phyloP scores from a whole-genome alignment of 202 grass and related monocot species.

The Elaeis oleifera region DNA sequence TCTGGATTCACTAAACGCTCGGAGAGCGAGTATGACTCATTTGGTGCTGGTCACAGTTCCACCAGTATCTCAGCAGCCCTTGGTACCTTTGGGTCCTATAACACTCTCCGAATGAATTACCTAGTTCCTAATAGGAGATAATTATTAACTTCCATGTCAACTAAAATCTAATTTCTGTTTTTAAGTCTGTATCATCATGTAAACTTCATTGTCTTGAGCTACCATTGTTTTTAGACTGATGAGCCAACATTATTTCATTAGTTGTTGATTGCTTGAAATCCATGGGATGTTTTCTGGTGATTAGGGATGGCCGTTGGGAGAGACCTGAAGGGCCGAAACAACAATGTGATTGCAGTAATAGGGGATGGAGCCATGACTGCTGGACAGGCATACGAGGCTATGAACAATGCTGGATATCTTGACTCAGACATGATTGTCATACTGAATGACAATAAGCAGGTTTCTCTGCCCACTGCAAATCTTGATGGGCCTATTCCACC shows the following conservation, averaged over 20 bases:
- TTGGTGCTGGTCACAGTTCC: constrained; percentile 93
- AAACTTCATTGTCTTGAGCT: too few relatives aligned
- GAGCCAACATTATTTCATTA: too few relatives aligned
- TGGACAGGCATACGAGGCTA: constrained; percentile 87
- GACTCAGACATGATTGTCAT: constrained; percentile 97
- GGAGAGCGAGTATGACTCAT: constrained; percentile 80
- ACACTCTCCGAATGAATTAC: not conserved
- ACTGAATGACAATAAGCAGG: constrained; percentile 98
- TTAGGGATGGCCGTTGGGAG: constrained; percentile 77
- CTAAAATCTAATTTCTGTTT: too few relatives aligned
- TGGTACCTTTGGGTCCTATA: constrained; percentile 26
- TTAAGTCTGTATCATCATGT: too few relatives aligned
- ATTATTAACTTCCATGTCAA: too few relatives aligned
- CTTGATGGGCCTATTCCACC: constrained; percentile 81
- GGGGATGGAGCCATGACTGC: constrained; percentile 96
- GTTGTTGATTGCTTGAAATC: too few relatives aligned
- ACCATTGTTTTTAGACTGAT: too few relatives aligned
- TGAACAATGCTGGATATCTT: constrained; percentile 95
- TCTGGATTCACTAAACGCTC: constrained; percentile 74
- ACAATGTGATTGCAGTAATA: constrained; percentile 87
- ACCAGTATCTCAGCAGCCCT: constrained; percentile 90
- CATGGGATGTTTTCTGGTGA: not conserved
- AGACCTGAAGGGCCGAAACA: constrained; percentile 80
- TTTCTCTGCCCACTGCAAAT: constrained; percentile 80
- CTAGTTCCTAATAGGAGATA: too few relatives aligned